These are phyloP conservation scores for Zopfochytrium polystomum DNA, from an alignment of 371 early-diverging fungal genomes.

Conservation along the genomic window DNA sequence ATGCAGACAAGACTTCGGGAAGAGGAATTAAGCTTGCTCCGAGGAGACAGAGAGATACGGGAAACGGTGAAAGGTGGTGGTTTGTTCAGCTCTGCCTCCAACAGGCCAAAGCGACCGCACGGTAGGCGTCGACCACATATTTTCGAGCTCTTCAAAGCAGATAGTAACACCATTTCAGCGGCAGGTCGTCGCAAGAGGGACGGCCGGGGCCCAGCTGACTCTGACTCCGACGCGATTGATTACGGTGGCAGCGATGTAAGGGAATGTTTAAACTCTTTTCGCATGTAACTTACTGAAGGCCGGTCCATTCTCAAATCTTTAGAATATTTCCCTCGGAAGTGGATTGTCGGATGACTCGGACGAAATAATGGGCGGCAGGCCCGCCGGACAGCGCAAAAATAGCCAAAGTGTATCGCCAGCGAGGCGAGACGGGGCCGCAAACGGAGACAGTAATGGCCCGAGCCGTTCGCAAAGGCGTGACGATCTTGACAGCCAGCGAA, in stretches of 20 bases:
- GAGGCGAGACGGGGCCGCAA: slow-evolving; percentile 11
- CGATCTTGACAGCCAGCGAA: slow-evolving; percentile 4
- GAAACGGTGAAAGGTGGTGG: no score
- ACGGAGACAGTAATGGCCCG: not conserved
- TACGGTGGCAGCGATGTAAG: slow-evolving; percentile 1
- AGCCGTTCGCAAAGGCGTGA: not conserved
- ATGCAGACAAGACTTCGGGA: slow-evolving; percentile 49
- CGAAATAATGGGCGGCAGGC: not conserved
- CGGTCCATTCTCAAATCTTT: not conserved
- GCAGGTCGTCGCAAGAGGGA: slow-evolving; percentile 13
- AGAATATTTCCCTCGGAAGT: not conserved
- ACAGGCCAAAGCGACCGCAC: slow-evolving; percentile 25
- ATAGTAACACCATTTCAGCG: not conserved
- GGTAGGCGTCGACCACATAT: slow-evolving; percentile 17
- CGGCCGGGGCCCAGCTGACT: not conserved
- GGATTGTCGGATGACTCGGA: slow-evolving; percentile 5
- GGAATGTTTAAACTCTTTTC: not conserved
- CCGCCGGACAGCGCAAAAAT: no score
- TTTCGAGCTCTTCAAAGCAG: no score
- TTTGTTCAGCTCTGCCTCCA: not conserved
- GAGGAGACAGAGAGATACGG: slow-evolving; percentile 43
- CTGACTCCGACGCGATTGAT: not conserved
- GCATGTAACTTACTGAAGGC: no score
- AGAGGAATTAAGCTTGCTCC: slow-evolving; percentile 47
- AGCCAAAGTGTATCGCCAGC: slow-evolving; percentile 14